Conservation (phyloP, 371 early-diverging fungal species). For the Apophysomyces variabilis region DNA sequence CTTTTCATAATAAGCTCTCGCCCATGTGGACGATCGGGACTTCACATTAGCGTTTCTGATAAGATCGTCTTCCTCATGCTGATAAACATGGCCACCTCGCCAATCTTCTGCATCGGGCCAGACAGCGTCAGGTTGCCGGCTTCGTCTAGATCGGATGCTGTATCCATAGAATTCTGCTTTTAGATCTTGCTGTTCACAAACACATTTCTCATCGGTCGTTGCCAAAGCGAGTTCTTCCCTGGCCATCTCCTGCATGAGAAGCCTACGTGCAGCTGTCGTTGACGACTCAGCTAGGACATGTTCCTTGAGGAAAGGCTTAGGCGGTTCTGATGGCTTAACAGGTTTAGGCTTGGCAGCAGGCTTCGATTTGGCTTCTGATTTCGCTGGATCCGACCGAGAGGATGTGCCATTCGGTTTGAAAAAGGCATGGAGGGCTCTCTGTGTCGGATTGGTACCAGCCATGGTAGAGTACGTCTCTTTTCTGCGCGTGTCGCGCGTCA, state of each 20-base stretch:
- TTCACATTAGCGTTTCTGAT: background rate
- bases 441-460: background rate
- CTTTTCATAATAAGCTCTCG: background rate
- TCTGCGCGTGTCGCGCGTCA: constrained; percentile 1
- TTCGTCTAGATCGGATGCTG: background rate
- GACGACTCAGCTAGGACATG: constrained; percentile 3
- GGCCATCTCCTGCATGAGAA: background rate
- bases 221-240: background rate
- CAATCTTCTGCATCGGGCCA: constrained; percentile 1
- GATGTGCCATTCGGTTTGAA: background rate
- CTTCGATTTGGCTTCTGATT: no score
- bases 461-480: background rate
- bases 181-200: background rate
- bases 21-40: background rate
- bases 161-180: constrained; percentile 3
- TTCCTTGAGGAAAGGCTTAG: background rate
- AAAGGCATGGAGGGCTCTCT: background rate
- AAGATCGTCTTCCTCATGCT: background rate
- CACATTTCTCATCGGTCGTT: background rate
- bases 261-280: background rate
- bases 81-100: constrained; percentile 2
- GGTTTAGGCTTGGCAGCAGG: background rate
- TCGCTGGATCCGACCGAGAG: background rate
- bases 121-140: background rate
- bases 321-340: background rate